A percentile compares a stretch with the other conserved stretches of the same genome.
Evolutionary conservation across 768 basidiomycete genomes (phyloP).

Genomic region (Rhizopogon vesiculosus): DNA sequence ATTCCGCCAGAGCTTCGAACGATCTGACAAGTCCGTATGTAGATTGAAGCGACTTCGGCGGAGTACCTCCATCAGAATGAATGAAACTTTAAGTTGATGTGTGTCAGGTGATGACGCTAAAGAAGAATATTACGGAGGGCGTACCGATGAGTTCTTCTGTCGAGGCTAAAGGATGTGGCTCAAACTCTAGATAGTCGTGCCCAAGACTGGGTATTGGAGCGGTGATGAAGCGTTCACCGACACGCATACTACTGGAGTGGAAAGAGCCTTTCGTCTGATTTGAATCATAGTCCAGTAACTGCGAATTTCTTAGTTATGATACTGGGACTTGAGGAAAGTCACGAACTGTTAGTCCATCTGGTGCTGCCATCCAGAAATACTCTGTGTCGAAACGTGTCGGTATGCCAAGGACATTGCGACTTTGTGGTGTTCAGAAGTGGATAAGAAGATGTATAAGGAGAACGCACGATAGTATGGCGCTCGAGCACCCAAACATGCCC

Average conservation of each 20-base stretch:
- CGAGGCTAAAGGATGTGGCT: slow-evolving; percentile 40
- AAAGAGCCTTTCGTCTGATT: slow-evolving; percentile 46
- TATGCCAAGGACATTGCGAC: slow-evolving; percentile 55
- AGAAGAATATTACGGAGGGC: not conserved
- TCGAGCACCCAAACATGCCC: slow-evolving; percentile 54
- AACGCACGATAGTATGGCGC: slow-evolving; percentile 49
- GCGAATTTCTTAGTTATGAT: slow-evolving; percentile 1
- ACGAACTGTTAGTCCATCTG: slow-evolving; percentile 46
- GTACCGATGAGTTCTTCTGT: slow-evolving; percentile 51
- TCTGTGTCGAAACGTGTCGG: slow-evolving; percentile 62
- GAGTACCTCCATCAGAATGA: slow-evolving; percentile 61
- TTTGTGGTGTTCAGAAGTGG: slow-evolving; percentile 16
- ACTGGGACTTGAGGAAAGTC: not conserved
- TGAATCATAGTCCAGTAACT: slow-evolving; percentile 53
- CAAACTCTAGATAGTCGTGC: slow-evolving; percentile 55
- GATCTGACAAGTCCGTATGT: slow-evolving; percentile 43
- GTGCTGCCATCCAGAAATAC: slow-evolving; percentile 56
- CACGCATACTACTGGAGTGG: slow-evolving; percentile 44
- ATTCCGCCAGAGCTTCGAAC: slow-evolving; percentile 42
- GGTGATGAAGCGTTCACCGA: slow-evolving; percentile 39
- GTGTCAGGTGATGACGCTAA: not conserved
- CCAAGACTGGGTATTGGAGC: slow-evolving; percentile 52
- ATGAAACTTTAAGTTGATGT: slow-evolving; percentile 38
- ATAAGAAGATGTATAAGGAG: not conserved
- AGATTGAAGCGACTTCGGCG: slow-evolving; percentile 54